Evolutionary conservation across 164 flowering plant genomes (phyloP), one percentile per base, ranked within the genome.

Genomic region (Taxillus chinensis): DNA sequence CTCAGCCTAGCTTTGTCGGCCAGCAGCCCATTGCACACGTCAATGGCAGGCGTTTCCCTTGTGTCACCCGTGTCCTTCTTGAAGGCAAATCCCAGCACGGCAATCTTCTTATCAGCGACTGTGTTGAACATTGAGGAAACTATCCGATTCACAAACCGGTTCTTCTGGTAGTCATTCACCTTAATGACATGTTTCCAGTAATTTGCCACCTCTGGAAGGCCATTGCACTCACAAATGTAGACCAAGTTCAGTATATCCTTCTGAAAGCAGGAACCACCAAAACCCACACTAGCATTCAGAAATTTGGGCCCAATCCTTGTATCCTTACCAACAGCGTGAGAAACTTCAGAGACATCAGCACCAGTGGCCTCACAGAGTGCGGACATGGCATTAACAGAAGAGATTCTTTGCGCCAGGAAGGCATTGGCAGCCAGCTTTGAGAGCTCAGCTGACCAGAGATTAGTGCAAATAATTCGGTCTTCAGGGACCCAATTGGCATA

Each of bases 351-450:
- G 13, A 84, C 83, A 77, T 84, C 74, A 7, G 86, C 89, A 12
- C 86, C 89, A 9, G 89, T 84, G 4, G 82, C 84, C 67, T 84
- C 86, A 56, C 88, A 83, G 8, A 83, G 81, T 11, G 88, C 86
- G 7, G 86, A 84, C 78, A 84, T 77, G 61, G 86, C 84, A 68
- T 84, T 84, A 11, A 84, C 82, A 17, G 88, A 83, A 11, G 87
- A 83, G 60, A 83, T 81, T 67, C 85, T 76, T 65, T 83, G 87
- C 38, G 86, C 88, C 67, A 83, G 56, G 69, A 84, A 82, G 43
- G 89, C 89, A 70, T 84, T 84, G 41, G 86, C 89, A 46, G 85
- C 89, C 52, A 84, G 85, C 74, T 84, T 82, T 5, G 89, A 84
- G 37, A 84, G 81, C 77, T 84, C 86, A 37, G 85, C 89, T 39